A percentile compares a stretch with the other conserved stretches of the same genome.
Conservation (phyloP, 768 basidiomycete species). For the Phanerochaete carnosa region DNA sequence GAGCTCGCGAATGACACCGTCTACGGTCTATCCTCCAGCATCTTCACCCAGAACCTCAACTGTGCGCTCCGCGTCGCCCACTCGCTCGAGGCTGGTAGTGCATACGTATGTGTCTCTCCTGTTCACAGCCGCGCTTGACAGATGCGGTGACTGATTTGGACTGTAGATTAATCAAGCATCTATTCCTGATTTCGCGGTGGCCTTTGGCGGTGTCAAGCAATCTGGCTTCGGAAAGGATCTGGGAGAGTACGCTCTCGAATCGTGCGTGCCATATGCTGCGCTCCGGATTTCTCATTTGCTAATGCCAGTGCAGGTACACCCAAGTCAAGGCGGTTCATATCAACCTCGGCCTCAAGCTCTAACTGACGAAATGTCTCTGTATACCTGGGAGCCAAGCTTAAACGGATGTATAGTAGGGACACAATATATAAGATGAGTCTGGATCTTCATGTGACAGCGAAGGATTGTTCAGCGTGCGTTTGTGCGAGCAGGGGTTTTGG, state of each 20-base stretch:
- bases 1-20: constrained; percentile 42
- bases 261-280: constrained; percentile 40
- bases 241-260: constrained; percentile 55
- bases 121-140: not conserved
- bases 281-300: not conserved
- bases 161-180: constrained; percentile 23
- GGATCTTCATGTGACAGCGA: too few species aligned
- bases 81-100: constrained; percentile 41
- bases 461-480: too few species aligned
- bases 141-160: constrained; percentile 28
- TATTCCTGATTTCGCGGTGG: constrained; percentile 28
- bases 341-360: constrained; percentile 39
- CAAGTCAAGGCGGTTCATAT: constrained; percentile 10
- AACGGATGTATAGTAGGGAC: not conserved
- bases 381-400: not conserved
- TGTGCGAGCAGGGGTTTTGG: too few species aligned
- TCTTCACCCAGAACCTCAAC: constrained; percentile 44
- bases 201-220: constrained; percentile 70
- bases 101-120: constrained; percentile 21
- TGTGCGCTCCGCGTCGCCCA: constrained; percentile 39
- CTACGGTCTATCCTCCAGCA: constrained; percentile 49
- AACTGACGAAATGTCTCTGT: not conserved
- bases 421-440: not conserved
- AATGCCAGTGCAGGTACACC: not conserved
- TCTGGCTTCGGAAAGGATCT: constrained; percentile 64